Conservation (phyloP, 257 asterid species). For the Lycium barbarum region DNA sequence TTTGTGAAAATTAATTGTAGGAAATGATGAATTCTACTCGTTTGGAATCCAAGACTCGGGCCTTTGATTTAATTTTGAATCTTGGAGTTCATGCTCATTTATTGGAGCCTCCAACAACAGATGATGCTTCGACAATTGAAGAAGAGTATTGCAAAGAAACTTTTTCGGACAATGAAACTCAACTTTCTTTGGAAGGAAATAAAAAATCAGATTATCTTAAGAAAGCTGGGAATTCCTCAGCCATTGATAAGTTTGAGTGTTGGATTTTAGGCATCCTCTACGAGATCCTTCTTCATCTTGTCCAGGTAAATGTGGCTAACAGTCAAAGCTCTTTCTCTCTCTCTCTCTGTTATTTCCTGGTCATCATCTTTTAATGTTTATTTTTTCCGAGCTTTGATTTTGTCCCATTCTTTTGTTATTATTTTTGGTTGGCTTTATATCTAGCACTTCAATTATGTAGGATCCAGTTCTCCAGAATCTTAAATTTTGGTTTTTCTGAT, state of each 20-base stretch:
- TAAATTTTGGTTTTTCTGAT: not conserved
- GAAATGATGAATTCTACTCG: slow-evolving; percentile 90
- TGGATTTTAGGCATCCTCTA: slow-evolving; percentile 98
- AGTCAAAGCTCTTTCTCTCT: not conserved
- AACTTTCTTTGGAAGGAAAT: slow-evolving; percentile 59
- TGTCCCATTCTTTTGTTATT: not conserved
- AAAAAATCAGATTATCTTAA: slow-evolving; percentile 55
- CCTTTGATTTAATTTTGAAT: slow-evolving; percentile 92
- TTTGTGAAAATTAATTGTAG: slow-evolving; percentile 50
- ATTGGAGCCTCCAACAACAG: slow-evolving; percentile 91
- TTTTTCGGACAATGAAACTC: slow-evolving; percentile 67
- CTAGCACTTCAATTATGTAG: not conserved
- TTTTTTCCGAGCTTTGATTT: not conserved
- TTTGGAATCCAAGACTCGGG: slow-evolving; percentile 85
- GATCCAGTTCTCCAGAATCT: not conserved
- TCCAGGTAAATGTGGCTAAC: slow-evolving; percentile 68
- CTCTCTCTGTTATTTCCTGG: not conserved
- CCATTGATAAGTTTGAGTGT: slow-evolving; percentile 86
- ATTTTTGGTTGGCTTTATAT: not conserved
- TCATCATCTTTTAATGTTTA: not conserved
- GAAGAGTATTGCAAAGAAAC: slow-evolving; percentile 85
- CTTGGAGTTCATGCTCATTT: slow-evolving; percentile 99
- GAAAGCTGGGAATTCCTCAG: slow-evolving; percentile 60
- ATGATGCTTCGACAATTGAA: slow-evolving; percentile 71
- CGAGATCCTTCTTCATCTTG: slow-evolving; percentile 97